Percentiles rank a stretch among this genome's conserved stretches.
These are phyloP conservation scores for Nymphaea thermarum DNA, from an alignment of 164 flowering plant genomes.

Conservation along the genomic window DNA sequence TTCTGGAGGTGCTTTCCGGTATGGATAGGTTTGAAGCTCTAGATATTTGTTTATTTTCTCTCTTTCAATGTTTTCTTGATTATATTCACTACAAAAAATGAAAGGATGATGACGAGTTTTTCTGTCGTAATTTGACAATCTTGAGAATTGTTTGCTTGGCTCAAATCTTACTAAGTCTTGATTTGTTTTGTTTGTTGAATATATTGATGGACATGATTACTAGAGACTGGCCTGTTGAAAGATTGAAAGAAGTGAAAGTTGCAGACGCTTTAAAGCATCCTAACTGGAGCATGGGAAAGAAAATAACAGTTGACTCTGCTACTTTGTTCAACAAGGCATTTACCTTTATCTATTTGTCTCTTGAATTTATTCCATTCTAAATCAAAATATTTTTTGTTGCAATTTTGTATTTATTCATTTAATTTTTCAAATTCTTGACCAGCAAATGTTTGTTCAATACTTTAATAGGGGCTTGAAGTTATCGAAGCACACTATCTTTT, in stretches of 20 bases:
- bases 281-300: conserved; percentile 96
- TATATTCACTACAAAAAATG: not conserved
- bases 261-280: conserved; percentile 99
- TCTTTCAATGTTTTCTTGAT: not conserved
- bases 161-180: not conserved
- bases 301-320: conserved; percentile 98
- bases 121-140: not conserved
- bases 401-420: not conserved
- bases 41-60: not conserved
- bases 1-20: conserved; percentile 99
- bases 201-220: not conserved
- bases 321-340: conserved; percentile 91
- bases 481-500: conserved; percentile 96
- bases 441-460: not conserved
- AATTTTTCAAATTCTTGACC: not conserved
- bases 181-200: not conserved
- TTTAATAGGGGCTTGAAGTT: conserved; percentile 84
- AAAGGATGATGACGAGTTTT: not conserved
- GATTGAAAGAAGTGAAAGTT: conserved; percentile 86
- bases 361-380: not conserved
- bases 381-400: not conserved
- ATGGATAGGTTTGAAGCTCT: not conserved
- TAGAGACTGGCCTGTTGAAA: conserved; percentile 98
- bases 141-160: not conserved
- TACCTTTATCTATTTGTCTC: conserved; percentile 1